Evolutionary conservation across 1,139 yeast species (phyloP), one percentile per base, ranked within the genome.

Genomic region (Scheffersomyces cryptocercus): DNA sequence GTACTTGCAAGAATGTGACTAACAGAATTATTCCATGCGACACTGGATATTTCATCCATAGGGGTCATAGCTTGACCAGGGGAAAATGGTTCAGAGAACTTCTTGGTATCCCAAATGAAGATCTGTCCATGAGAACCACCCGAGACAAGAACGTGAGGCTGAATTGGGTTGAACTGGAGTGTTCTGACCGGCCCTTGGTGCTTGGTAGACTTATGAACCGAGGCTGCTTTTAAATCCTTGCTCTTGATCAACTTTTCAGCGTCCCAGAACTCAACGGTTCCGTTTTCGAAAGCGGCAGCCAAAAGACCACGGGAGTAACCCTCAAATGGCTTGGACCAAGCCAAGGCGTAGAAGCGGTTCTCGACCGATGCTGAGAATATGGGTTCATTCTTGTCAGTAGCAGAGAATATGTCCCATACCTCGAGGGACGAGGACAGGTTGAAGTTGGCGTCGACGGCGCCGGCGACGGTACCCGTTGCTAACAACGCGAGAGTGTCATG

Each of bases 391-490:
- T 60, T 65, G 45, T 62, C 55, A 37, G 67, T 46, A 51, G 75
- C 61, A 29, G 82, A 67, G 49, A 89, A 78, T 6, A 87, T 76
- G 53, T 83, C 83, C 88, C 95, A 87, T 49, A 93, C 73, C 56
- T 89, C 95, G 48, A 93, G 70, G 28, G 79, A 69, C 3, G 97
- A 84, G 31, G 84, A 77, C 31, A 95, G 82, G 39, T 91, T 84
- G 66, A 91, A 90, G 59, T 86, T 82, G 40, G 87, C 88, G 60
- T 89, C 97, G 54, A 93, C 86, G 12, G 97, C 95, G 12, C 98
- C 98, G 0, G 98, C 93, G 15, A 88, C 88, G 0, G 97, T 86
- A 35, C 97, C 99, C 1, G 97, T 82, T 26, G 89, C 97, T 55
- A 91, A 67, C 46, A 82, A 67, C 24, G 97, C 96, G 47, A 84